These are phyloP conservation scores for Pseudozyma sp. DNA, from an alignment of 1,284 basidiomycete genomes.

Conservation along the genomic window DNA sequence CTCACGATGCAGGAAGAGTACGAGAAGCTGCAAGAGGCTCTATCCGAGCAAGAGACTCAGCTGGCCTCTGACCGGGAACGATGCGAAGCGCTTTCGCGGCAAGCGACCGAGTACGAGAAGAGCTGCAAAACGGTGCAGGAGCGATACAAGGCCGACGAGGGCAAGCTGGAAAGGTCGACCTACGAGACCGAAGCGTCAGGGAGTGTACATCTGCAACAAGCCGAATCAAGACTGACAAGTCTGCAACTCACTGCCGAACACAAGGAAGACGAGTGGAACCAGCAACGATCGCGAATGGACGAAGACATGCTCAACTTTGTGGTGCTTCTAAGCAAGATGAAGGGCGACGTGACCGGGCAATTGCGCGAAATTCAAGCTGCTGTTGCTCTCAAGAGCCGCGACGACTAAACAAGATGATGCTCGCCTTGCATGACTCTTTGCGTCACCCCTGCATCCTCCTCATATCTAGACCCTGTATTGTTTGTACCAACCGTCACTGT, in stretches of 20 bases:
- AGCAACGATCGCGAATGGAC: constrained; percentile 48
- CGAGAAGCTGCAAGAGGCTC: constrained; percentile 48
- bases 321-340: constrained; percentile 53
- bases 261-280: constrained; percentile 50
- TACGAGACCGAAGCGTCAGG: constrained; percentile 51
- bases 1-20: constrained; percentile 54
- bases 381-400: constrained; percentile 50
- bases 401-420: constrained; percentile 23
- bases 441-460: background rate
- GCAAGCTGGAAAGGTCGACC: constrained; percentile 45
- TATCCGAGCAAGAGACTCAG: constrained; percentile 42
- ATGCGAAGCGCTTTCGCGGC: constrained; percentile 32
- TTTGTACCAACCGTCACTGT: constrained; percentile 1
- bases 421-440: background rate
- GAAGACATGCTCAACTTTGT: constrained; percentile 57
- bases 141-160: constrained; percentile 50
- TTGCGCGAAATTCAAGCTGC: constrained; percentile 50
- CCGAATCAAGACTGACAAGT: constrained; percentile 44
- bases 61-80: constrained; percentile 38
- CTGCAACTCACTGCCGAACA: constrained; percentile 49
- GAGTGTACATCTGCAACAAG: constrained; percentile 47
- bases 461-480: constrained; percentile 2
- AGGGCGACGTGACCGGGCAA: constrained; percentile 48
- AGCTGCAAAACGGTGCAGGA: constrained; percentile 52
- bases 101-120: constrained; percentile 52